Conservation (phyloP, 2,329 filamentous ascomycete genomes). For the Dothiorella sarmentorum region DNA sequence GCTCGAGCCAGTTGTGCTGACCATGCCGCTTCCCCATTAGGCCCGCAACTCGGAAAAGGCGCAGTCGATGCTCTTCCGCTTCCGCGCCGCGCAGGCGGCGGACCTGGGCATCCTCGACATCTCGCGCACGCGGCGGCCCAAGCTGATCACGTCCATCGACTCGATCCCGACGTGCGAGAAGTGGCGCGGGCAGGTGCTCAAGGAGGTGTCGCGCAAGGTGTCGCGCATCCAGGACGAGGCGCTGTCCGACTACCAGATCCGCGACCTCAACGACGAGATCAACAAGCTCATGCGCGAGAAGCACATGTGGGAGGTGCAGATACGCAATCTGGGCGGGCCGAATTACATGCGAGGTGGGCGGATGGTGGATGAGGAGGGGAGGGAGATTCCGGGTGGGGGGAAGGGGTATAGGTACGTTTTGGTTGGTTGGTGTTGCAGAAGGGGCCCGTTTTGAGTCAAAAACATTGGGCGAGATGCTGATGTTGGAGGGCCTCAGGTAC, state of each 20-base stretch:
- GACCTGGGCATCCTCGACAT: slow-evolving; percentile 95
- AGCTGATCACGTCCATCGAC: slow-evolving; percentile 82
- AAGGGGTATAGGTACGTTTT: slow-evolving; percentile 70
- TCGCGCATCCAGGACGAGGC: slow-evolving; percentile 89
- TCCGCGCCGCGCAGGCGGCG: slow-evolving; percentile 93
- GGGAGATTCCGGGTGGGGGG: slow-evolving; percentile 61
- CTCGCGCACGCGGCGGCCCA: slow-evolving; percentile 82
- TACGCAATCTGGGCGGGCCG: slow-evolving; percentile 89
- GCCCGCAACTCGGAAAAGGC: slow-evolving; percentile 98
- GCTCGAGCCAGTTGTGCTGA: not conserved
- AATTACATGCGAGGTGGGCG: slow-evolving; percentile 82
- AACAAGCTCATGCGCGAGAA: slow-evolving; percentile 99
- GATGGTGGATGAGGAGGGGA: slow-evolving; percentile 54
- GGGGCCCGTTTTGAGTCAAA: too few species aligned
- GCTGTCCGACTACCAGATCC: slow-evolving; percentile 94
- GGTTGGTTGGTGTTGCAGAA: not conserved
- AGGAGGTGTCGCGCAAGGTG: slow-evolving; percentile 95
- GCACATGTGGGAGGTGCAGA: slow-evolving; percentile 98
- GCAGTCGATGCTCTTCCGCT: slow-evolving; percentile 99
- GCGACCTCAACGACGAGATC: slow-evolving; percentile 98
- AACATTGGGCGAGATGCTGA: not conserved
- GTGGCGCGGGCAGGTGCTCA: slow-evolving; percentile 96
- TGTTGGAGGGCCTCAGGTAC: slow-evolving; percentile 46
- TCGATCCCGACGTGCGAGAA: slow-evolving; percentile 87
- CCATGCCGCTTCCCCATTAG: slow-evolving; percentile 43